Evolutionary conservation across 129 eudicot species (phyloP).

Genomic region (Tanacetum coccineum): DNA sequence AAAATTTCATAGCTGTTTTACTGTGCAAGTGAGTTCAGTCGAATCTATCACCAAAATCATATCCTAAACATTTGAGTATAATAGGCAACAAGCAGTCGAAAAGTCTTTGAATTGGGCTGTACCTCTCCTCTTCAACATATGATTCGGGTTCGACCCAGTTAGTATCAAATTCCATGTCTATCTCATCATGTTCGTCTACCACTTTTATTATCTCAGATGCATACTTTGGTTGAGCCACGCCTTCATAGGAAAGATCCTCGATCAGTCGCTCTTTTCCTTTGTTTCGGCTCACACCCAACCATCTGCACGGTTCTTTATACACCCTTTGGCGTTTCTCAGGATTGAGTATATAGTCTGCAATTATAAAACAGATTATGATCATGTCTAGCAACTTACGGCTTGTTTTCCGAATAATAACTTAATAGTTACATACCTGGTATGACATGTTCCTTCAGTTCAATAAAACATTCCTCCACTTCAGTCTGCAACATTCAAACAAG

Average conservation of each 20-base stretch:
- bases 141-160: neutral
- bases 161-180: neutral
- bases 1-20: no score
- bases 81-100: neutral
- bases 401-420: no score
- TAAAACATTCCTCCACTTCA: neutral
- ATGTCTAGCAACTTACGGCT: neutral
- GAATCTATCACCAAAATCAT: neutral
- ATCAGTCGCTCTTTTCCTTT: conserved; percentile 1
- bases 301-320: neutral
- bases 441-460: conserved; percentile 4
- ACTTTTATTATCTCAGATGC: neutral
- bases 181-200: neutral
- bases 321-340: neutral
- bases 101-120: neutral
- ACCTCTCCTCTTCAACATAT: neutral
- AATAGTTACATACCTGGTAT: neutral
- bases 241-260: neutral
- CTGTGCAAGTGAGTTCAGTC: no score
- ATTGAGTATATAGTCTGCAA: conserved; percentile 2
- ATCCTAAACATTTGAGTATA: neutral
- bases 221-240: neutral
- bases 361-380: neutral
- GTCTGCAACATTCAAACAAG: neutral
- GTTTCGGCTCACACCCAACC: neutral